Evolutionary conservation across 805 yeast genomes (phyloP).

Genomic region (Kodamaea restingae): DNA sequence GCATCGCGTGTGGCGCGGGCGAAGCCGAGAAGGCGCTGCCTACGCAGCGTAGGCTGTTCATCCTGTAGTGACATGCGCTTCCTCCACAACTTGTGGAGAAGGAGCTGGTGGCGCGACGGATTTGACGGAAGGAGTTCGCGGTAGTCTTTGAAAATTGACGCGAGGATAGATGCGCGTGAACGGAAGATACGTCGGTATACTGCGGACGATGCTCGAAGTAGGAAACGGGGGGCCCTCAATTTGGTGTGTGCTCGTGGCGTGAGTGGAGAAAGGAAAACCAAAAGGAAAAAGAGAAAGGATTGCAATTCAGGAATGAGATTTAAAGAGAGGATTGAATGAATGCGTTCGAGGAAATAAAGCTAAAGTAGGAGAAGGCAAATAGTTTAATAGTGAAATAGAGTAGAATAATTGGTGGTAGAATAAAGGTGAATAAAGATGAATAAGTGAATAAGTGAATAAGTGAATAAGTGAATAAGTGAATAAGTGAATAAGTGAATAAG

Average conservation of each 20-base stretch:
- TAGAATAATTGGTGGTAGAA: no score
- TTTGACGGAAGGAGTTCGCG: conserved; percentile 17
- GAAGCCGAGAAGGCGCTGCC: conserved; percentile 47
- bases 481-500: no score
- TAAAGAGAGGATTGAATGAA: no score
- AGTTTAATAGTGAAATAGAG: no score
- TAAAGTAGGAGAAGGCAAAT: no score
- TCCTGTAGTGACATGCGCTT: conserved; percentile 5
- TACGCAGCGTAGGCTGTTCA: conserved; percentile 16
- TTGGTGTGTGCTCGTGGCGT: background rate
- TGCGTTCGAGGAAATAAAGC: no score
- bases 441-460: no score
- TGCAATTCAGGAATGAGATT: no score
- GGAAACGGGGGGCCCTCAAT: conserved; percentile 5
- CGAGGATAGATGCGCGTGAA: conserved; percentile 13
- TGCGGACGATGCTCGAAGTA: conserved; percentile 1
- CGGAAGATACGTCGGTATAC: conserved; percentile 2
- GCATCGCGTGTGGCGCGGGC: conserved; percentile 54
- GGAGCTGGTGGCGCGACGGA: conserved; percentile 12
- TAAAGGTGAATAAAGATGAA: no score
- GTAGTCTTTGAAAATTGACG: conserved; percentile 33
- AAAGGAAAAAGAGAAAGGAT: background rate
- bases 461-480: no score
- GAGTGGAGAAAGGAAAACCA: background rate
- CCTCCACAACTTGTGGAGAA: conserved; percentile 11